Percentiles rank a stretch among this genome's conserved stretches.
These are phyloP conservation scores for Parachaetomium inaequale DNA, from an alignment of 495 filamentous ascomycete genomes.

Conservation along the genomic window DNA sequence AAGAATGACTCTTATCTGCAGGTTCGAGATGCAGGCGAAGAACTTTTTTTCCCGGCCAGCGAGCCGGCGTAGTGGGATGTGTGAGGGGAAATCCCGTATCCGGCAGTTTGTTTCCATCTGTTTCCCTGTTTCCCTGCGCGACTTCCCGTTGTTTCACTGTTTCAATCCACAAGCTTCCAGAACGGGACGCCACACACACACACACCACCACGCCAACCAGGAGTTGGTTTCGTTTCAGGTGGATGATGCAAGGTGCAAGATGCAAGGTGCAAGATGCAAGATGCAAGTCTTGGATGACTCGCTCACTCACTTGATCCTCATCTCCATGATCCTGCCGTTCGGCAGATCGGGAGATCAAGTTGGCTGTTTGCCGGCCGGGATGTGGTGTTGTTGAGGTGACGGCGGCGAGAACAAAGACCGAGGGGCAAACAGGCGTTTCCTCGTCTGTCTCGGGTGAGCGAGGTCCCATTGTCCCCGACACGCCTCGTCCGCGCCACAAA, in stretches of 20 bases:
- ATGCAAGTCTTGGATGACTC: conserved; percentile 5
- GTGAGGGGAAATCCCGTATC: conserved; percentile 10
- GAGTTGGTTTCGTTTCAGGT: conserved; percentile 10
- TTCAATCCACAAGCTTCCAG: conserved; percentile 5
- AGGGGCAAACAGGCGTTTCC: conserved; percentile 1
- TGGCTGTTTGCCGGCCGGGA: neutral
- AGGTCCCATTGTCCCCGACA: neutral
- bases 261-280: no score
- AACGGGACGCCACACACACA: neutral
- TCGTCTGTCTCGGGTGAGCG: neutral
- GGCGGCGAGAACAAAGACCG: conserved; percentile 7
- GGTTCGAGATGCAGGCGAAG: conserved; percentile 7
- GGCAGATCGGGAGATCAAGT: neutral
- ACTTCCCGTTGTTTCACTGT: neutral
- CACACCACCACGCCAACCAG: neutral
- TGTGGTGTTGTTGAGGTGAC: neutral
- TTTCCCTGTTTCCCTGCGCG: neutral
- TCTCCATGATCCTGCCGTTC: neutral
- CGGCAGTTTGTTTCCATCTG: conserved; percentile 10
- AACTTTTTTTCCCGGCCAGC: neutral
- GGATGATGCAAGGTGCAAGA: neutral
- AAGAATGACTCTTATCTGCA: conserved; percentile 9
- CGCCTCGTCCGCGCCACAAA: neutral
- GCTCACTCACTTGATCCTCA: neutral
- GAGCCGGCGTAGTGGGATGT: neutral